Conservation (phyloP, 2,329 filamentous ascomycete genomes). For the Dactylellina cionopaga region DNA sequence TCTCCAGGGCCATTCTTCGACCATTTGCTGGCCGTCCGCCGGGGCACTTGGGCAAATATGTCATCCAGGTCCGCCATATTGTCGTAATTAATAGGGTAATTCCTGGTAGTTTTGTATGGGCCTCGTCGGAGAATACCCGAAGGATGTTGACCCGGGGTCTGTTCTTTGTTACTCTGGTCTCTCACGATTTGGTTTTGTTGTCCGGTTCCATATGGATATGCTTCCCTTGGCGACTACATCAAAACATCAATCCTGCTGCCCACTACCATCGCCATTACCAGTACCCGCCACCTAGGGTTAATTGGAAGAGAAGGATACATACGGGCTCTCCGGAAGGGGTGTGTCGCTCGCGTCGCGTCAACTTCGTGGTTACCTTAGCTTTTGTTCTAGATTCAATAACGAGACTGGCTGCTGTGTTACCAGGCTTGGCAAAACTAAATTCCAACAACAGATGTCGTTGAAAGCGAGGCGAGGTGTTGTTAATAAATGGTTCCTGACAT, state of each 20-base stretch:
- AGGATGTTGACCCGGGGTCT: neutral
- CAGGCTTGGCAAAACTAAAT: no score
- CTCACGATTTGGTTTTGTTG: constrained; percentile 25
- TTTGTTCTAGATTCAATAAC: no score
- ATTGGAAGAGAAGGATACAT: constrained; percentile 19
- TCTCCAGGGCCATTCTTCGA: constrained; percentile 41
- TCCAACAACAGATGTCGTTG: no score
- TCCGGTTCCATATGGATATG: constrained; percentile 33
- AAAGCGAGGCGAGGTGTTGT: no score
- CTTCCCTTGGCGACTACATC: constrained; percentile 30
- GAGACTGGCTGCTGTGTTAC: no score
- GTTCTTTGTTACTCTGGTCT: constrained; percentile 23
- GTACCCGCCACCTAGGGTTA: neutral
- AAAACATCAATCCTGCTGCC: constrained; percentile 18
- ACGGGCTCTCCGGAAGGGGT: constrained; percentile 24
- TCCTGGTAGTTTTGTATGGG: neutral
- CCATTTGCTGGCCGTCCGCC: constrained; percentile 40
- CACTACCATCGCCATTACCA: neutral
- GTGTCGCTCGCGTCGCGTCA: constrained; percentile 44
- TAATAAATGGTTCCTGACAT: no score
- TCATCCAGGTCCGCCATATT: constrained; percentile 39
- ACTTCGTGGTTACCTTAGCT: no score
- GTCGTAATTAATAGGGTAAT: neutral
- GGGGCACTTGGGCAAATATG: constrained; percentile 51
- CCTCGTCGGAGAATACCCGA: no score